Base-by-base conservation (phyloP, 495 filamentous ascomycete genomes). In the Durotheca rogersii region DNA sequence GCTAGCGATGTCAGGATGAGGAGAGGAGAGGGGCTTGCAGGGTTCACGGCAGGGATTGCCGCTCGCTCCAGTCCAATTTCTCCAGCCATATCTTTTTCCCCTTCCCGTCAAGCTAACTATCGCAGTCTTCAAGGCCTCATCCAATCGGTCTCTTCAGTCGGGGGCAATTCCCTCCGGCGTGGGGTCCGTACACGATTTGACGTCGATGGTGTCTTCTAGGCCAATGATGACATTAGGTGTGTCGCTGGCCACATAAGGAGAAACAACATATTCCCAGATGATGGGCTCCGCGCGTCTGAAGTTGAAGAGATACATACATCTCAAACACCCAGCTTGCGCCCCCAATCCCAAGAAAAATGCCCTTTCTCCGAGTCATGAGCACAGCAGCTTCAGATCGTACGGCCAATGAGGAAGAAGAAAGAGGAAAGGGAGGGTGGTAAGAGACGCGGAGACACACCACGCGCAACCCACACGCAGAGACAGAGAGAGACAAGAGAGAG, bases 1-100 rank as follows among this genome's bases (percentile, higher is more conserved):
- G 9, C 23, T 9, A 27, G 23, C 23, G 4, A 27, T 9, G 47
- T 31, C 37, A 9, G 23, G 23, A 9, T 4, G 9, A 27, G 23
- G 23, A 41, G 30, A 16, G 33, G 27, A 38, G 55, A 17, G 12
- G 18, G 10, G 1, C 30, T 31, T 35, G 49, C 56, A 50, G 29
- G 56, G 56, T 21, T 49, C 20, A 37, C 33, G 23, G 23, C 46
- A 54, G 36, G 56, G 56, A 54, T 54, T 39, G 42, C 50, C 56
- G 50, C 50, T n/a, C n/a, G n/a, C n/a, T n/a, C n/a, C n/a, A n/a
- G n/a, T 51, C 23, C 27, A 59, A 54, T 23, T 46, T 39, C 50
- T 59, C 50, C 50, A 46, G 56, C 36, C 50, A 35, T 59, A 49
- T 12, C 14, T n/a, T 25, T 17, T 14, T 48, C 40, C n/a, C 27